Base-by-base conservation (phyloP, 1,139 yeast genomes). In the Blastobotrys niveus region DNA sequence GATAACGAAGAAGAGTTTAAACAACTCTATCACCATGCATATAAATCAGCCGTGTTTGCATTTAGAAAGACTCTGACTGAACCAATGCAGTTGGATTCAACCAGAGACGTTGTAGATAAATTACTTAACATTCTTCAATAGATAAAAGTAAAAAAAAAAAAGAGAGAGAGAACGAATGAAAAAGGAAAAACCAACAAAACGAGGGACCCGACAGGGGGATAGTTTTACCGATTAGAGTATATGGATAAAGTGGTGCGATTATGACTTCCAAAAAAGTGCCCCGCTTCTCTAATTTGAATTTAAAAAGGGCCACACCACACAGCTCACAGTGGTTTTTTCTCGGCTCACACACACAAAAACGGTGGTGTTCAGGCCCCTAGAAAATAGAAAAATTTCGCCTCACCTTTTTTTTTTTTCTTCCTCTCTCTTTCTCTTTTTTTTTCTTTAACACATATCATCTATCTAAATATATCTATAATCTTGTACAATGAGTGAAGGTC, bases 1-100 rank as follows among this genome's bases (percentile, higher is more conserved):
- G 50, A 48, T n/a, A 41, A 54, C 25, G 47, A 51, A 45, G 55
- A 53, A 14, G 64, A 62, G 18, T 63, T 53, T 50, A 54, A 55
- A 26, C 49, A 43, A 22, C 45, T 63, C 21, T 61, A 62, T 43
- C 51, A 50, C 35, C 54, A 57, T 22, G 53, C 63, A 15, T 56
- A 50, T 39, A 49, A 55, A 18, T 51, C 63, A 1, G 57, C 56
- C 2, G 52, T 51, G 32, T 57, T 58, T 42, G 55, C 64, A 14
- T 47, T 63, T 21, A 57, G 66, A 14, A 32, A 33, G n/a, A 26
- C 17, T 8, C 19, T 42, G 18, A 36, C 31, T 27, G 45, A 38
- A 14, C 41, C 49, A 6, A 41, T 49, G 9, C 49, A 48, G 6
- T 27, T 56, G 39, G 51, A 50, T 7, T 35, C 41, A 19, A 49